Conservation (phyloP, 148 eudicot species). For the Chenopodium suecicum region DNA sequence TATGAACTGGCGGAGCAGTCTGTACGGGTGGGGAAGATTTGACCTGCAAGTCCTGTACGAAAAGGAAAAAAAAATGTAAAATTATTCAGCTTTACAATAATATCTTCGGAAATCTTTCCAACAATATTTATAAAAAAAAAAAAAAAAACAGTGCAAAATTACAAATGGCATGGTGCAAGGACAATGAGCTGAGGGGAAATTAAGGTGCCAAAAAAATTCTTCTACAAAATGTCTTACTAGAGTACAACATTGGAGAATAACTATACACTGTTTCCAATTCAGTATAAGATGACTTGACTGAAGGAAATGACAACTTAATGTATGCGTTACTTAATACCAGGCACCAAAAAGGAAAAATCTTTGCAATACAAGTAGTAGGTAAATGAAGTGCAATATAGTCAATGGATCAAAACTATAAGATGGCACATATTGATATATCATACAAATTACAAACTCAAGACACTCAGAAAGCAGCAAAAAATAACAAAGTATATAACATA, state of each 20-base stretch:
- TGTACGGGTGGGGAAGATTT: conserved; percentile 51
- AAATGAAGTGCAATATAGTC: too few species aligned
- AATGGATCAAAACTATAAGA: not conserved
- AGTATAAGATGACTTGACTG: not conserved
- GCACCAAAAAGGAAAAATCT: too few species aligned
- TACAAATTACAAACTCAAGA: not conserved
- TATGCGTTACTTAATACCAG: not conserved
- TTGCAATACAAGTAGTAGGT: too few species aligned
- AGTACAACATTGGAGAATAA: not conserved
- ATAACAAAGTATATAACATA: too few species aligned
- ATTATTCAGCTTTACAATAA: not conserved
- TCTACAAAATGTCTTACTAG: not conserved
- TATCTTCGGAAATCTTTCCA: not conserved
- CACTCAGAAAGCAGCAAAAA: not conserved
- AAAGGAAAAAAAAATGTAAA: not conserved
- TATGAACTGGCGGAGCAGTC: conserved; percentile 38
- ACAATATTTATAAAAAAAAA: not conserved
- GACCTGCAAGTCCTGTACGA: conserved; percentile 63
- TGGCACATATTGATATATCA: not conserved
- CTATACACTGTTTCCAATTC: too few species aligned
- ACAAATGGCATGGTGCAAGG: not conserved
- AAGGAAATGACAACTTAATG: not conserved
- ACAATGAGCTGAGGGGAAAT: not conserved
- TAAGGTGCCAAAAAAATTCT: not conserved
- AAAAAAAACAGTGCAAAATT: not conserved